Conservation (phyloP, 805 yeast genomes). For the Teunomyces cretensis region DNA sequence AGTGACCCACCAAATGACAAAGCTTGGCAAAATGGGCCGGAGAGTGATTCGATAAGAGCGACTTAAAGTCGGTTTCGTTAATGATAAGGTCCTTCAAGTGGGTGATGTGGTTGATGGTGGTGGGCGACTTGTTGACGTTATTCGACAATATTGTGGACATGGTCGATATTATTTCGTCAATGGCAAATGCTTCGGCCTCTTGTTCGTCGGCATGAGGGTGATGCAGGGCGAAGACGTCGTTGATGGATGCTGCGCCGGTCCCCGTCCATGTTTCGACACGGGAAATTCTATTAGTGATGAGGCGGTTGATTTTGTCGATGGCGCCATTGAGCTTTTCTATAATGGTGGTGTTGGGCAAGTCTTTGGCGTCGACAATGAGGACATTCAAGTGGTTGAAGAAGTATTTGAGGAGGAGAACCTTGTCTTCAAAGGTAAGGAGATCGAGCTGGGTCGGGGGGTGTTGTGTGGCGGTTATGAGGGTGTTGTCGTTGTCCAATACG, state of each 20-base stretch:
- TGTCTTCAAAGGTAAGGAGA: constrained; percentile 24
- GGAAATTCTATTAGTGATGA: constrained; percentile 32
- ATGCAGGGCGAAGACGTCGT: constrained; percentile 16
- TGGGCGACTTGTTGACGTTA: constrained; percentile 24
- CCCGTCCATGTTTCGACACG: constrained; percentile 47
- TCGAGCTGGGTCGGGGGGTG: constrained; percentile 16
- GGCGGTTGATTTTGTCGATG: constrained; percentile 20
- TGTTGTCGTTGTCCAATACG: constrained; percentile 15
- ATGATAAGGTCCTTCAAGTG: constrained; percentile 25
- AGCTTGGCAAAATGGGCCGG: constrained; percentile 25
- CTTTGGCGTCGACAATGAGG: constrained; percentile 19
- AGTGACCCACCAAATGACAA: constrained; percentile 49
- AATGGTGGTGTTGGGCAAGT: constrained; percentile 8
- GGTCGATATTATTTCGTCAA: constrained; percentile 23
- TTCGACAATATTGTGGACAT: constrained; percentile 32
- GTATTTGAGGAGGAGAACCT: constrained; percentile 31
- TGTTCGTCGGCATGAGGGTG: background rate
- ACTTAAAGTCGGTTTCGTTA: constrained; percentile 29
- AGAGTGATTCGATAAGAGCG: constrained; percentile 24
- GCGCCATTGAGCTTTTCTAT: constrained; percentile 17
- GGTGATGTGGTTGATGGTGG: constrained; percentile 20
- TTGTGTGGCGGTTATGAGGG: background rate
- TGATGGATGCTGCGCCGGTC: constrained; percentile 22
- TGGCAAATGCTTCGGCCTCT: constrained; percentile 1
- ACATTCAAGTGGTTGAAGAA: constrained; percentile 39